These are phyloP conservation scores for Aspergillus jensenii DNA, from an alignment of 2,329 filamentous ascomycete genomes.

Conservation along the genomic window DNA sequence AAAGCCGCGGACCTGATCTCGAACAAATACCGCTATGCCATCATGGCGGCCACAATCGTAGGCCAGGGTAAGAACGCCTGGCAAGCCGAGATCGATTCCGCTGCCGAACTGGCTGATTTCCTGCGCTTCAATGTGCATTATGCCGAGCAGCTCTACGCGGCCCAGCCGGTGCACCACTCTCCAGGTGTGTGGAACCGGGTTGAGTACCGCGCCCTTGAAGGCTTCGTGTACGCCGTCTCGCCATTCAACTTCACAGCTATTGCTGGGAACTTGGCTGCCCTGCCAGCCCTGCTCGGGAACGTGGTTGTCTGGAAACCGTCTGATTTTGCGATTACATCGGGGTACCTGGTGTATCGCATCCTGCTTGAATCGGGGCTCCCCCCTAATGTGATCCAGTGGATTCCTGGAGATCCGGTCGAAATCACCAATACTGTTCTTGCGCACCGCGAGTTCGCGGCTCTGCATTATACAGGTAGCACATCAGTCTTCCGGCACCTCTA, in stretches of 20 bases:
- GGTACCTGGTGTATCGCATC: slow-evolving; percentile 87
- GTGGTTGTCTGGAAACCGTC: slow-evolving; percentile 97
- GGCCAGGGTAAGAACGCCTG: slow-evolving; percentile 98
- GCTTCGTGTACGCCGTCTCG: slow-evolving; percentile 90
- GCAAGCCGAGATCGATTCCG: slow-evolving; percentile 96
- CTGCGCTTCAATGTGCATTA: slow-evolving; percentile 89
- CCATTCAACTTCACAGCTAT: slow-evolving; percentile 99
- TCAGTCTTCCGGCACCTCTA: slow-evolving; percentile 87
- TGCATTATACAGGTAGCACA: slow-evolving; percentile 94
- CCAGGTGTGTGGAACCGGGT: slow-evolving; percentile 87
- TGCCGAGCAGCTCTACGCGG: slow-evolving; percentile 83
- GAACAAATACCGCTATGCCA: slow-evolving; percentile 91
- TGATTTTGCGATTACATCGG: slow-evolving; percentile 81
- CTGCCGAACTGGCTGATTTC: slow-evolving; percentile 93
- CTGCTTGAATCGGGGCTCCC: slow-evolving; percentile 88
- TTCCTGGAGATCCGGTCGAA: slow-evolving; percentile 82
- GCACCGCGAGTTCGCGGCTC: slow-evolving; percentile 79
- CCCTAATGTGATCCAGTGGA: slow-evolving; percentile 86
- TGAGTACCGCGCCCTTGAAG: slow-evolving; percentile 86
- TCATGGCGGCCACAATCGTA: slow-evolving; percentile 94
- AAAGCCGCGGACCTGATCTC: slow-evolving; percentile 91
- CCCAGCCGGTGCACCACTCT: slow-evolving; percentile 82
- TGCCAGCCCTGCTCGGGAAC: slow-evolving; percentile 87
- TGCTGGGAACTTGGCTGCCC: slow-evolving; percentile 78
- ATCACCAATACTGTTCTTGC: slow-evolving; percentile 75